Percentiles rank a stretch among this genome's conserved stretches.
Conservation (phyloP, 305 asterid genomes). For the Solanum hybrid region DNA sequence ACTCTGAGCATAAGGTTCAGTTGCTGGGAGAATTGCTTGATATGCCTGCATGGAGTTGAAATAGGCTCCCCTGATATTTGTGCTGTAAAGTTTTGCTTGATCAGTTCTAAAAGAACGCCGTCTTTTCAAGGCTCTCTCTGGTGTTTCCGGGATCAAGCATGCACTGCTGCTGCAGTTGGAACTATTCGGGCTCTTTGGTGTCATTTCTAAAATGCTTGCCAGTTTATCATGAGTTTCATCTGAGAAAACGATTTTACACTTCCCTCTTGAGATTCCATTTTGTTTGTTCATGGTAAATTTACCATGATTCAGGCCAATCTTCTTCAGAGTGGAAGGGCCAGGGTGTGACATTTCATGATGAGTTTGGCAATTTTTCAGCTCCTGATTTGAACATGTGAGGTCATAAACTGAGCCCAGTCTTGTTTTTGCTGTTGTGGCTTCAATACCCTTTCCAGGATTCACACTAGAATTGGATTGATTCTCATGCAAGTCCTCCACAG, state of each 20-base stretch:
- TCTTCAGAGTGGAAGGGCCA: constrained; percentile 15
- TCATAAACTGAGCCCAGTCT: constrained; percentile 20
- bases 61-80: constrained; percentile 30
- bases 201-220: constrained; percentile 27
- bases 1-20: constrained; percentile 18
- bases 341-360: constrained; percentile 23
- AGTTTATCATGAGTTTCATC: constrained; percentile 64
- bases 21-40: constrained; percentile 21
- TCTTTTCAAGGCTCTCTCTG: constrained; percentile 42
- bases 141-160: constrained; percentile 37
- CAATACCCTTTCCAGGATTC: constrained; percentile 17
- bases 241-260: constrained; percentile 65
- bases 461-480: constrained; percentile 22
- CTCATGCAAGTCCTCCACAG: constrained; percentile 8
- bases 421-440: constrained; percentile 19
- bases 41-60: constrained; percentile 48
- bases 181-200: constrained; percentile 26
- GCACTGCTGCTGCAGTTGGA: constrained; percentile 38
- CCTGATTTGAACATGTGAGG: constrained; percentile 20
- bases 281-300: constrained; percentile 14
- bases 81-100: constrained; percentile 34
- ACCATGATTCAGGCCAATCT: constrained; percentile 18
- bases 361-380: constrained; percentile 15
- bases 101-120: constrained; percentile 16
- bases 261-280: constrained; percentile 40